phyloP scores from a whole-genome alignment of 2,329 filamentous ascomycete genomes.

The Aspergillus terreus region DNA sequence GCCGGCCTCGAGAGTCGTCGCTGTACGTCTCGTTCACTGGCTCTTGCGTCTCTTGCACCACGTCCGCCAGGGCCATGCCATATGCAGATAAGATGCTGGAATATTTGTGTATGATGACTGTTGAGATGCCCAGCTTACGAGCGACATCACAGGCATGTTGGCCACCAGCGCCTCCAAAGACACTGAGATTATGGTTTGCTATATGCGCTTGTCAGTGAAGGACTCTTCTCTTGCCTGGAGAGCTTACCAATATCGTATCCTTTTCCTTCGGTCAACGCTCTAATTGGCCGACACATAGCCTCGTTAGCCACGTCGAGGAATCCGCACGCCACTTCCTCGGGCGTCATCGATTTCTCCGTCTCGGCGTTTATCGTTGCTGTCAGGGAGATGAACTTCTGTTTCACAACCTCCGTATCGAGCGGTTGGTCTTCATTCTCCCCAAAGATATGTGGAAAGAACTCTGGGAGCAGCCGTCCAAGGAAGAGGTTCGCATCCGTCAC shows the following conservation, averaged over 20 bases:
- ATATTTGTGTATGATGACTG: conserved; percentile 84
- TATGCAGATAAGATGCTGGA: conserved; percentile 90
- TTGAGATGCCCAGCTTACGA: conserved; percentile 74
- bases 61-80: conserved; percentile 87
- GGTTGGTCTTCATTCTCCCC: conserved; percentile 83
- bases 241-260: conserved; percentile 3
- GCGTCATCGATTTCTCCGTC: conserved; percentile 49
- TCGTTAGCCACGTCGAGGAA: conserved; percentile 43
- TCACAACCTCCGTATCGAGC: conserved; percentile 71
- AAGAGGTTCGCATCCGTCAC: conserved; percentile 92
- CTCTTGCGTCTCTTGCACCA: conserved; percentile 80
- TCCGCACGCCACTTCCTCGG: conserved; percentile 37
- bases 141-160: conserved; percentile 92
- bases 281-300: conserved; percentile 64
- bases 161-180: conserved; percentile 83
- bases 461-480: conserved; percentile 77
- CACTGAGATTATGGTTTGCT: conserved; percentile 57
- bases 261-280: conserved; percentile 74
- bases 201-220: conserved; percentile 14
- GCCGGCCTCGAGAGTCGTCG: conserved; percentile 63
- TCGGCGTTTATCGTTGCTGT: conserved; percentile 59
- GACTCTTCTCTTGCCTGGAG: neutral
- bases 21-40: conserved; percentile 54
- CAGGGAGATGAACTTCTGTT: conserved; percentile 70
- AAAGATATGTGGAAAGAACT: conserved; percentile 96